Base-by-base conservation (phyloP, 2,329 filamentous ascomycete species). In the Talaromyces amestolkiae region DNA sequence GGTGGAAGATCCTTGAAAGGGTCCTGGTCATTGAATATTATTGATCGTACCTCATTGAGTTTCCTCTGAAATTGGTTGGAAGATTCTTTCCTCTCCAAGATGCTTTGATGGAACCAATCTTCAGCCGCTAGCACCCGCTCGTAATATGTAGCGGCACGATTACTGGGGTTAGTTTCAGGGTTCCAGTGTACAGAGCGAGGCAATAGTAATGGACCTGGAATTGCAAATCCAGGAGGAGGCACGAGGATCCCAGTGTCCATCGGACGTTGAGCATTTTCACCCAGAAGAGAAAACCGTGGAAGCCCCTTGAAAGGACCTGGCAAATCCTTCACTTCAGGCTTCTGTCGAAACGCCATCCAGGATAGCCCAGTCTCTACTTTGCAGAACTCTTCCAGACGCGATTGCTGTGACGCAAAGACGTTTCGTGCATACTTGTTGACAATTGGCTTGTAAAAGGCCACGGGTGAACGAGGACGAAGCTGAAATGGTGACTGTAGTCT, bases 101-200 rank as follows among this genome's bases (percentile, higher is more conserved):
- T 47, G 45, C 60, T 58, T 37, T 66, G 64, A 39, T 54, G 64
- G 31, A 66, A 66, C 64, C 64, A 66, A 43, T 66, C 64, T 6
- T 66, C 64, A n/a, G 59, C 59, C 24, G 15, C 47, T 31, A 66
- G 24, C 4, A 63, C 45, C 11, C 64, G 60, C 0, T 66, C 60
- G 33, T 66, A 66, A 51, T 66, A 66, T 6, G 9, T 19, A 37
- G 41, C 37, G 39, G 60, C 27, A 19, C 24, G 22, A n/a, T 33
- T 39, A n/a, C n/a, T 22, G 58, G 33, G 19, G 33, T 19, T 45
- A 47, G 35, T 15, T 13, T 35, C 45, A 11, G 53, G 10, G 45
- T 45, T 49, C 58, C 47, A 61, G n/a, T 35, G 24, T 22, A 5
- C 33, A 49, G 45, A 41, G 24, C 47, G 35, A 54, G 60, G 17